Conservation (phyloP, 1,139 yeast species). For the Diutina pseudorugosa region DNA sequence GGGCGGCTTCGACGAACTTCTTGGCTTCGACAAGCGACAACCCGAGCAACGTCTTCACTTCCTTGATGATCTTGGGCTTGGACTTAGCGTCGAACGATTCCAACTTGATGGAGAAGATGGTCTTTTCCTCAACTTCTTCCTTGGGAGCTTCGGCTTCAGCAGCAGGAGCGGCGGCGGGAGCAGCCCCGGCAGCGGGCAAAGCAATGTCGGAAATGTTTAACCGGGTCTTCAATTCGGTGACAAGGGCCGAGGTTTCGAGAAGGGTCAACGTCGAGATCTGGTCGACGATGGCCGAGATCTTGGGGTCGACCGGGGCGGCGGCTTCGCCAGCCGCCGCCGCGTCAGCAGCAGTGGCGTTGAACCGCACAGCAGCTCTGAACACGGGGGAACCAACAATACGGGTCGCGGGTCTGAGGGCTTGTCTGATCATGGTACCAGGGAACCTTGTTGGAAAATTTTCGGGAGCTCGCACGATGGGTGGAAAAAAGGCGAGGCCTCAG, state of each 20-base stretch:
- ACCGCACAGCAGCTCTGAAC: conserved; percentile 25
- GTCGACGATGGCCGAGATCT: conserved; percentile 78
- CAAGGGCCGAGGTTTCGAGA: conserved; percentile 79
- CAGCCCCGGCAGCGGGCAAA: conserved; percentile 64
- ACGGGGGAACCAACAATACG: neutral
- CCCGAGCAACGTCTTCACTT: conserved; percentile 85
- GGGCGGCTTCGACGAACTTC: conserved; percentile 96
- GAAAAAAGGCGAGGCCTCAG: neutral
- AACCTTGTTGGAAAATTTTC: conserved; percentile 12
- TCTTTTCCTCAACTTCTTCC: conserved; percentile 83
- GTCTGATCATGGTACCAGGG: conserved; percentile 7
- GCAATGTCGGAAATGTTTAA: conserved; percentile 90
- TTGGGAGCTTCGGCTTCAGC: conserved; percentile 67
- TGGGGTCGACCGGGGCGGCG: conserved; percentile 55
- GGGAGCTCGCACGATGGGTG: conserved; percentile 4
- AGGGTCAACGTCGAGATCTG: conserved; percentile 82
- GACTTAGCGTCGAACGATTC: conserved; percentile 91
- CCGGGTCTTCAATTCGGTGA: conserved; percentile 71
- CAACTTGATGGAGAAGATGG: conserved; percentile 82
- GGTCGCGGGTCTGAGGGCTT: conserved; percentile 3
- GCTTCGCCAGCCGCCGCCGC: conserved; percentile 42
- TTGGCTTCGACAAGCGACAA: conserved; percentile 92
- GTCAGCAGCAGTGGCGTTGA: conserved; percentile 22
- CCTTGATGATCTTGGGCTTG: conserved; percentile 96
- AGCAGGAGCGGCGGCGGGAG: conserved; percentile 54